Evolutionary conservation across 2,329 filamentous ascomycete species (phyloP).

Genomic region (Cercospora sojina): DNA sequence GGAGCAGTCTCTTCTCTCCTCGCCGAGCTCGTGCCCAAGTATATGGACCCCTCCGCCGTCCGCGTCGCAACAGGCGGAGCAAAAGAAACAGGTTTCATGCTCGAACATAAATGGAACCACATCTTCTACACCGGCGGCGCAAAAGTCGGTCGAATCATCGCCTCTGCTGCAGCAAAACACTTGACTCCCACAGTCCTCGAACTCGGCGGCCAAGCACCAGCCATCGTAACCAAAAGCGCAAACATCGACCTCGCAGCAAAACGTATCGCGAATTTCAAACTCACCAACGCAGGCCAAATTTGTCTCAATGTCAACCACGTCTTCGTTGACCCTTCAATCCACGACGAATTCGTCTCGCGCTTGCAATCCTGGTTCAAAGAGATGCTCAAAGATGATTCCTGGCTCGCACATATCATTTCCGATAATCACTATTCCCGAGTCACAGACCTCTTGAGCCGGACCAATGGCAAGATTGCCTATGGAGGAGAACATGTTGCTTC

Average conservation of each 20-base stretch:
- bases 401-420: constrained; percentile 77
- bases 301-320: constrained; percentile 90
- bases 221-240: constrained; percentile 76
- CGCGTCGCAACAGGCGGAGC: constrained; percentile 73
- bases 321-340: constrained; percentile 70
- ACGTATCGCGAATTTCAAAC: constrained; percentile 82
- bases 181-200: constrained; percentile 79
- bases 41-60: constrained; percentile 75
- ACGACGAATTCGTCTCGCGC: constrained; percentile 68
- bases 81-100: constrained; percentile 71
- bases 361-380: constrained; percentile 67
- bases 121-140: constrained; percentile 79
- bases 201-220: constrained; percentile 76
- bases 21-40: constrained; percentile 69
- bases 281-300: constrained; percentile 78
- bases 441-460: constrained; percentile 80
- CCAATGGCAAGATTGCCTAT: constrained; percentile 76
- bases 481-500: constrained; percentile 77
- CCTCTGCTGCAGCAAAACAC: constrained; percentile 64
- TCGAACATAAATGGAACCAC: constrained; percentile 90
- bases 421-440: constrained; percentile 72
- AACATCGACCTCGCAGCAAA: constrained; percentile 75
- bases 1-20: constrained; percentile 72
- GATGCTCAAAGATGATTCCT: constrained; percentile 73
- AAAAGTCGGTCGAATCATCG: constrained; percentile 68